These are phyloP conservation scores for Kwoniella sp. DNA, from an alignment of 768 basidiomycete species.

Conservation along the genomic window DNA sequence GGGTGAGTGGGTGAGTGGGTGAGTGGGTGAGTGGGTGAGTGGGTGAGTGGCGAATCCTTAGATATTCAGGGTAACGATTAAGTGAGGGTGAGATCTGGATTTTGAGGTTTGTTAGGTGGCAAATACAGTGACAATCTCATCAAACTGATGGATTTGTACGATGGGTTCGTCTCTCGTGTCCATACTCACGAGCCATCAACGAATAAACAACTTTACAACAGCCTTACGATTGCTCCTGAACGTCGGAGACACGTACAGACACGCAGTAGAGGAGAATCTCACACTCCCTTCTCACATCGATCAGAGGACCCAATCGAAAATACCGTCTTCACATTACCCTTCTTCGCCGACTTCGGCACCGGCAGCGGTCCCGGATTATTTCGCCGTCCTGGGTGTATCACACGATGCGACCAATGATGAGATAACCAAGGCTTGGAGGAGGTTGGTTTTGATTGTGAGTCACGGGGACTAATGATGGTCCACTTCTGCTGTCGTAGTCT, in stretches of 20 bases:
- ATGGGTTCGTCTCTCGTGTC: neutral
- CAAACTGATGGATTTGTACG: no score
- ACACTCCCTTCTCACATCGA: no score
- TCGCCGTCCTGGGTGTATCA: constrained; percentile 35
- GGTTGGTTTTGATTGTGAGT: constrained; percentile 33
- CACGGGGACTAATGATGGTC: neutral
- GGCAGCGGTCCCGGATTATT: constrained; percentile 26
- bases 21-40: no score
- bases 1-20: no score
- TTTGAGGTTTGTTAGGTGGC: constrained; percentile 1
- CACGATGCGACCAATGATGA: constrained; percentile 33
- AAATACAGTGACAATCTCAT: no score
- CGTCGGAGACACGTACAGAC: no score
- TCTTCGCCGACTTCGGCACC: neutral
- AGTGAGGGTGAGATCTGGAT: neutral
- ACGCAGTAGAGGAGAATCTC: no score
- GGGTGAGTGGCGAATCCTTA: neutral
- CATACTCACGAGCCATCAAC: neutral
- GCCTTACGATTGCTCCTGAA: no score
- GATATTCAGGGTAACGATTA: neutral
- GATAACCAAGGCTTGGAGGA: constrained; percentile 38
- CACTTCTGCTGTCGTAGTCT: no score
- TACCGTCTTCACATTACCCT: neutral
- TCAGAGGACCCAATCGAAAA: neutral
- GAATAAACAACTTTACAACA: no score